phyloP scores from a whole-genome alignment of 192 early-diverging fungal species.

The Backusella tuberculispora region DNA sequence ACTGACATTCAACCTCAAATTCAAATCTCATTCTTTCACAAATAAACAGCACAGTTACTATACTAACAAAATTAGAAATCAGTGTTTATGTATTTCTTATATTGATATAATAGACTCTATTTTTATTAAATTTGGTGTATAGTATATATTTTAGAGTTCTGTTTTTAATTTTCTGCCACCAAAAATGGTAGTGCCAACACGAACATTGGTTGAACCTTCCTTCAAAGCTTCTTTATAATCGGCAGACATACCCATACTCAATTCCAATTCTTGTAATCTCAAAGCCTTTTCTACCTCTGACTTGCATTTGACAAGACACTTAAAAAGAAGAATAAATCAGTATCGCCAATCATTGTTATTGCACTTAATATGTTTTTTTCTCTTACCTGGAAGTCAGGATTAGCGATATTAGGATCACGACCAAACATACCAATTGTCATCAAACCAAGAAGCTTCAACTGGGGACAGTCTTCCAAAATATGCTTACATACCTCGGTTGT shows the following conservation, averaged over 20 bases:
- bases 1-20: too few relatives aligned
- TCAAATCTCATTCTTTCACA: too few relatives aligned
- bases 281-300: constrained; percentile 37
- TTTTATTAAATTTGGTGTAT: too few relatives aligned
- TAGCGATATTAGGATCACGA: constrained; percentile 48
- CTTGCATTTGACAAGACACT: constrained; percentile 49
- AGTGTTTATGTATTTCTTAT: too few relatives aligned
- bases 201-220: constrained; percentile 88
- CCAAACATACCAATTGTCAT: constrained; percentile 96
- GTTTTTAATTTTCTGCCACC: constrained; percentile 58
- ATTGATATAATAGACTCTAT: too few relatives aligned
- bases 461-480: constrained; percentile 66
- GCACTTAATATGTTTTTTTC: neutral
- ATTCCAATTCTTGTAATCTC: constrained; percentile 58
- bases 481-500: constrained; percentile 61
- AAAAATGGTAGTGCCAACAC: constrained; percentile 95
- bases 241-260: constrained; percentile 98
- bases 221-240: constrained; percentile 88
- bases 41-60: too few relatives aligned
- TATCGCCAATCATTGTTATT: neutral
- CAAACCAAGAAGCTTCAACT: constrained; percentile 77
- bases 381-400: constrained; percentile 78
- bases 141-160: neutral
- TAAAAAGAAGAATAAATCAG: constrained; percentile 11
- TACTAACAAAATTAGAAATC: too few relatives aligned